Evolutionary conservation across 129 eudicot species (phyloP).

Genomic region (Pseudognaphalium luteoalbum): DNA sequence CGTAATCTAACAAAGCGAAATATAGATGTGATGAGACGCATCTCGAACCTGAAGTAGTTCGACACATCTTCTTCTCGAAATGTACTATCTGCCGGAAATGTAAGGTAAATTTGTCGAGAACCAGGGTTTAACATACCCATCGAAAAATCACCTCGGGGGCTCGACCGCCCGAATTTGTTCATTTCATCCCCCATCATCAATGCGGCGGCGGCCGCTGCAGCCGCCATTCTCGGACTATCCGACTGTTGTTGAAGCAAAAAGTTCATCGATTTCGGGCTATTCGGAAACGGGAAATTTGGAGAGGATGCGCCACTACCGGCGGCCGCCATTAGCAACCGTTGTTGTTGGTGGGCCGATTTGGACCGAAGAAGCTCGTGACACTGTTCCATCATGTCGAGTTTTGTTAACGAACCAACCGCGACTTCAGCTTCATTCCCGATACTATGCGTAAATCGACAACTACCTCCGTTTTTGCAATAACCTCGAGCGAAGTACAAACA

Average conservation of each 20-base stretch:
- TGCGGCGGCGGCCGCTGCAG: slow-evolving; percentile 52
- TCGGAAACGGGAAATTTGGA: slow-evolving; percentile 47
- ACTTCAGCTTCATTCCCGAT: slow-evolving; percentile 21
- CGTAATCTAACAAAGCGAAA: background rate
- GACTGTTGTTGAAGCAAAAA: slow-evolving; percentile 51
- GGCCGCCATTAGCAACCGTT: slow-evolving; percentile 44
- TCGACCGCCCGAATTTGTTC: slow-evolving; percentile 43
- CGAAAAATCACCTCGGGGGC: slow-evolving; percentile 44
- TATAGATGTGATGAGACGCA: background rate
- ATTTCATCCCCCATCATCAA: slow-evolving; percentile 56
- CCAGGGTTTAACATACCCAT: slow-evolving; percentile 63
- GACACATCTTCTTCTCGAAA: slow-evolving; percentile 82
- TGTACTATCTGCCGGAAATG: slow-evolving; percentile 84
- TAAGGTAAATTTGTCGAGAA: slow-evolving; percentile 77
- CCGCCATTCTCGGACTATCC: slow-evolving; percentile 61
- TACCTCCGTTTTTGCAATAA: slow-evolving; percentile 71
- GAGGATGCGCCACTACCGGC: slow-evolving; percentile 25
- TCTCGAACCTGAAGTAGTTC: slow-evolving; percentile 58
- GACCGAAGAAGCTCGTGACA: slow-evolving; percentile 60
- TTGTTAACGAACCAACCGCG: slow-evolving; percentile 49
- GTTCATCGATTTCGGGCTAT: slow-evolving; percentile 45
- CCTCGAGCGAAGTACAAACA: slow-evolving; percentile 82
- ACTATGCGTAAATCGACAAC: slow-evolving; percentile 57
- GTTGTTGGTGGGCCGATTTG: slow-evolving; percentile 52
- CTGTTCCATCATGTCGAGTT: slow-evolving; percentile 60